Evolutionary conservation across 2,329 filamentous ascomycete genomes (phyloP), one percentile per base, ranked within the genome.

Genomic region (Ceratocystis ficicola): DNA sequence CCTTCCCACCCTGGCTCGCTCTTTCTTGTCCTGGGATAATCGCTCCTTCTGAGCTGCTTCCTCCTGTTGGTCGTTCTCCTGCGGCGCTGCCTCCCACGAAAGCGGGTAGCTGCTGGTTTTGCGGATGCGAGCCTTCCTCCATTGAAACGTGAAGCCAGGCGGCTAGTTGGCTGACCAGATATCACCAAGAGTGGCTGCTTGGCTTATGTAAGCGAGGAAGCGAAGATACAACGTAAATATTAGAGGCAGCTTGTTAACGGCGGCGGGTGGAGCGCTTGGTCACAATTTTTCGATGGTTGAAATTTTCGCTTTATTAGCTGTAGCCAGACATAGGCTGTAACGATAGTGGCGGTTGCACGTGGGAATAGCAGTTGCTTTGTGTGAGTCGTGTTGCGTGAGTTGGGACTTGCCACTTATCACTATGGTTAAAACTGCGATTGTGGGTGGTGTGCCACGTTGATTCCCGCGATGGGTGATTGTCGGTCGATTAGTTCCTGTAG

Each of bases 121-220:
- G 30, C 55, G 55, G 15, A 59, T 30, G 55, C 55, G 55, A 32
- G n/a, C 28, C 55, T 59, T 59, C 55, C 55, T 59, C 55, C 55
- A 59, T 59, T 59, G 28, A 15, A 25, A 25, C 12, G 25, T 28
- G 22, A 52, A 15, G 48, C 20, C 48, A 41, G 22, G 20, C 48
- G 48, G 10, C 36, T 41, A 12, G 36, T 41, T 41, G 48, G 48
- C n/a, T 20, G 12, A 5, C 10, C 48, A 5, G 48, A 30, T 30
- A n/a, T 30, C 52, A 7, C 52, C 7, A 59, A 10, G n/a, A 15
- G 55, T 7, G 15, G 55, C 55, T n/a, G 28, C 25, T n/a, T 17
- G 28, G 25, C 55, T 30, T 50, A 50, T 50, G n/a, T 50, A 50
- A 50, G 48, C 46, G 20, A 10, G 8, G 10, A 41, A 41, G 36